Conservation (phyloP, 2,329 filamentous ascomycete species). For the Scedosporium minutisporum region DNA sequence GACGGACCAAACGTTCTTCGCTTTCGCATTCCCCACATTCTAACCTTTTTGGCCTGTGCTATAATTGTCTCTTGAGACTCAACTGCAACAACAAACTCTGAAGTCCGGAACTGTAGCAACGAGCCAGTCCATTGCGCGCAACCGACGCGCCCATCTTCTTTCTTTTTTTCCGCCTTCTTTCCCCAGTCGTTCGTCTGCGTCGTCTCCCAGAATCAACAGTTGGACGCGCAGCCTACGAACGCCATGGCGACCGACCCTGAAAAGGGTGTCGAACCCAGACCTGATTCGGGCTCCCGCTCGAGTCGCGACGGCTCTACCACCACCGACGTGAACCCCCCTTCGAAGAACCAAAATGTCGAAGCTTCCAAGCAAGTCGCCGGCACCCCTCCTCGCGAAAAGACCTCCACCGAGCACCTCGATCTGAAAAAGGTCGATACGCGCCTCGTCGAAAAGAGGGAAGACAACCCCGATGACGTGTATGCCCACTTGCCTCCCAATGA, state of each 20-base stretch:
- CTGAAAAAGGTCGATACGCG: constrained; percentile 35
- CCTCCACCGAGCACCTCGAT: constrained; percentile 14
- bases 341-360: neutral
- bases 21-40: no score
- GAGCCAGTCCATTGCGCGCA: neutral
- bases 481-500: constrained; percentile 56
- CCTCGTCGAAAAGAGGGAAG: constrained; percentile 20
- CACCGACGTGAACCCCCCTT: neutral
- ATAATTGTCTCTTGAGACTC: no score
- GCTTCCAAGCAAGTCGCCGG: neutral
- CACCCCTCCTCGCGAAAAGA: neutral
- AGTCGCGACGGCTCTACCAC: neutral
- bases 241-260: constrained; percentile 3
- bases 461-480: constrained; percentile 37
- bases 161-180: neutral
- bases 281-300: neutral
- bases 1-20: no score
- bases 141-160: neutral
- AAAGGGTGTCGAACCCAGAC: constrained; percentile 3
- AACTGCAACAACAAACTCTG: no score
- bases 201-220: no score
- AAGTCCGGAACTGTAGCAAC: neutral
- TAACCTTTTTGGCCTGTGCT: neutral
- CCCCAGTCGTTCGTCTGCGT: neutral
- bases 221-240: neutral